Conservation (phyloP, 208 protist genomes). For the Crithidia thermophila region DNA sequence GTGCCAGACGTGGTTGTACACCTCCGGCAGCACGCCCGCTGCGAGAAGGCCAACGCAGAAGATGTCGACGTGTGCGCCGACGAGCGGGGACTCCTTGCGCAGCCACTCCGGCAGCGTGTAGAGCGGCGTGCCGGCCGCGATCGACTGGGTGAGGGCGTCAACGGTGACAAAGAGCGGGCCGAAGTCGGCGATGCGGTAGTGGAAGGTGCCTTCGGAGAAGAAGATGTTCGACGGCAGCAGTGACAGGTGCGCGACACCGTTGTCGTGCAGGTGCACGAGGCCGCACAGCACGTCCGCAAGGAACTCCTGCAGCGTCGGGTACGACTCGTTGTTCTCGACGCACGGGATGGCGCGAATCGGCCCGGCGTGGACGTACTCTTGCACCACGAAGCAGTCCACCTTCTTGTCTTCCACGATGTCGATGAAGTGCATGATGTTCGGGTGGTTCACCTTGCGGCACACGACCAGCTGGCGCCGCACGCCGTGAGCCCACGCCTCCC, state of each 20-base stretch:
- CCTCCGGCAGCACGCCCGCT: conserved; percentile 49
- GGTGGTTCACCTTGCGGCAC: conserved; percentile 58
- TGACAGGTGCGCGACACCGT: conserved; percentile 60
- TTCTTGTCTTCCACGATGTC: conserved; percentile 75
- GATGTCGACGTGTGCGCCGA: conserved; percentile 49
- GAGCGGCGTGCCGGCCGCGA: conserved; percentile 29
- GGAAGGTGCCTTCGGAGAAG: conserved; percentile 35
- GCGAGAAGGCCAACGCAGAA: conserved; percentile 82
- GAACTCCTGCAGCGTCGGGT: conserved; percentile 45
- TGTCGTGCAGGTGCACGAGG: conserved; percentile 70
- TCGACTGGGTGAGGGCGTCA: conserved; percentile 45
- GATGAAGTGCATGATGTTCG: conserved; percentile 63
- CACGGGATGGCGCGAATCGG: conserved; percentile 27
- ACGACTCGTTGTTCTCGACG: conserved; percentile 16
- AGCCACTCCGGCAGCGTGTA: conserved; percentile 66
- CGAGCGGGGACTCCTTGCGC: conserved; percentile 24
- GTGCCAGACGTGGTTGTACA: conserved; percentile 52
- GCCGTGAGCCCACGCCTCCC: conserved; percentile 25
- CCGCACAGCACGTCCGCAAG: conserved; percentile 67
- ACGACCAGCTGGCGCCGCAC: conserved; percentile 49
- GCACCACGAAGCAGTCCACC: conserved; percentile 65
- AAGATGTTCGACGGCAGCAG: conserved; percentile 80
- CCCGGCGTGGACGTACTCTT: conserved; percentile 56
- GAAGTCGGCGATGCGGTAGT: conserved; percentile 74
- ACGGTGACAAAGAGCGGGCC: conserved; percentile 68